phyloP scores from a whole-genome alignment of 2,329 filamentous ascomycete species.

The Penicillium sp. region DNA sequence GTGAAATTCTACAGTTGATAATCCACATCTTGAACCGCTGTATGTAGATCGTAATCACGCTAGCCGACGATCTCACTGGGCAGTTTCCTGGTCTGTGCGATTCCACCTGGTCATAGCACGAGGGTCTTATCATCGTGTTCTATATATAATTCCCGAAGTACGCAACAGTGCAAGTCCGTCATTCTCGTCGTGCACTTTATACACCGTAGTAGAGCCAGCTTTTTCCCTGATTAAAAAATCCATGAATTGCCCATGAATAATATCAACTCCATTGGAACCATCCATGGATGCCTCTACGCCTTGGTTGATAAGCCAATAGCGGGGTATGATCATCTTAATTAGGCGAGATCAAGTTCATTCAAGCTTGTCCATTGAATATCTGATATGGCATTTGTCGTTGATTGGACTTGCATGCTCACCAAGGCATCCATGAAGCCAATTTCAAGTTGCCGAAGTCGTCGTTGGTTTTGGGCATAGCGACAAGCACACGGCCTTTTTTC shows the following conservation, averaged over 20 bases:
- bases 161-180: background rate
- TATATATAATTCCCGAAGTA: background rate
- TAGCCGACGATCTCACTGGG: background rate
- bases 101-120: background rate
- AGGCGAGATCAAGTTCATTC: background rate
- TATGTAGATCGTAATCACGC: slow-evolving; percentile 23
- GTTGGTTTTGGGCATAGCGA: background rate
- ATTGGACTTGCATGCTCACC: background rate
- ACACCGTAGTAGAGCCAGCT: background rate
- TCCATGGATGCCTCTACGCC: background rate
- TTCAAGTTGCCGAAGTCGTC: background rate
- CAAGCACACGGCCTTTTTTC: background rate
- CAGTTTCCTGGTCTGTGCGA: background rate
- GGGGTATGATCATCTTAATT: background rate
- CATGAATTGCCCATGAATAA: background rate
- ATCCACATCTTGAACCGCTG: slow-evolving; percentile 3
- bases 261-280: background rate
- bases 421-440: background rate
- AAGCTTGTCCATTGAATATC: background rate
- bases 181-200: background rate
- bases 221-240: background rate
- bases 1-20: slow-evolving; percentile 8
- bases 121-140: background rate
- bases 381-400: background rate
- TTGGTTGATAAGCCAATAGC: background rate